Conservation (phyloP, 371 early-diverging fungal genomes). For the Amoeboaphelidium protococcarum region DNA sequence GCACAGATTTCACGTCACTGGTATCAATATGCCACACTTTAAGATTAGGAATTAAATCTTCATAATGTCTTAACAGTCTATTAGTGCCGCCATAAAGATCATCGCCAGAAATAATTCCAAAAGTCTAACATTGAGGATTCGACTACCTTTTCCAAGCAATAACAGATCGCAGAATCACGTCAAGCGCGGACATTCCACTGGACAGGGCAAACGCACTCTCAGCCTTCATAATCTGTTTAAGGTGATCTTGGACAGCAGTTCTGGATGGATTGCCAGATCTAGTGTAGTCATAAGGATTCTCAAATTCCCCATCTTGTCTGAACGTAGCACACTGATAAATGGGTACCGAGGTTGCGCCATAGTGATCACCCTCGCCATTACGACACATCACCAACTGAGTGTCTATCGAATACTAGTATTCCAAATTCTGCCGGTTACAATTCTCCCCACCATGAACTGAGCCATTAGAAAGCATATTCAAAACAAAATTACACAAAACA, state of each 20-base stretch:
- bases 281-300: background rate
- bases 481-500: too few relatives aligned
- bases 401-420: too few relatives aligned
- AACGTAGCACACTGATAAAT: background rate
- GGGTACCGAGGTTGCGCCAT: background rate
- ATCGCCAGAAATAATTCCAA: background rate
- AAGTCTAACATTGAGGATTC: too few relatives aligned
- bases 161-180: background rate
- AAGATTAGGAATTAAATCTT: background rate
- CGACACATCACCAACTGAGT: too few relatives aligned
- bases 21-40: background rate
- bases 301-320: background rate
- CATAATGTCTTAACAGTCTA: background rate
- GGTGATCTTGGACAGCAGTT: background rate
- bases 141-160: background rate
- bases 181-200: background rate
- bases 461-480: too few relatives aligned
- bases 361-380: too few relatives aligned
- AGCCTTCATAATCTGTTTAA: background rate
- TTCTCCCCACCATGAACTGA: too few relatives aligned
- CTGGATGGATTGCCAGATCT: background rate
- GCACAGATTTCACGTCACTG: background rate
- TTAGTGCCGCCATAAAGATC: background rate
- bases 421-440: too few relatives aligned
- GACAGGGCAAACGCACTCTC: background rate